Conservation (phyloP, 1,284 basidiomycete species). For the Ganoderma sinense region DNA sequence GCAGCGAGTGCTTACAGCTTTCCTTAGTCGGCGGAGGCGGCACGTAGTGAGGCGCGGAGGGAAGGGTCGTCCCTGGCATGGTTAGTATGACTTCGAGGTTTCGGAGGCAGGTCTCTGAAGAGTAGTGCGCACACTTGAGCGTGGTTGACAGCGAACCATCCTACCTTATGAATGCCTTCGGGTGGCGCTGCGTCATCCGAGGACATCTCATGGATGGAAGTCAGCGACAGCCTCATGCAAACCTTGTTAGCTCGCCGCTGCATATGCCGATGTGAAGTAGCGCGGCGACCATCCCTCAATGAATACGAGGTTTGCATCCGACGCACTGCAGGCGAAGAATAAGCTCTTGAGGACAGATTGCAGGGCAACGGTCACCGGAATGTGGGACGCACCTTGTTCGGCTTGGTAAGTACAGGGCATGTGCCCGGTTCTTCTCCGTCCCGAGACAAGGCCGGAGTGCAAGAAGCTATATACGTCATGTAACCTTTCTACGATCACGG, state of each 20-base stretch:
- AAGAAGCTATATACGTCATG: neutral
- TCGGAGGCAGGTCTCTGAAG: neutral
- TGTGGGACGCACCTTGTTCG: slow-evolving; percentile 1
- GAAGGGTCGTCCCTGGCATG: slow-evolving; percentile 22
- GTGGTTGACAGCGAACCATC: slow-evolving; percentile 1
- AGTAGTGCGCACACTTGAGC: neutral
- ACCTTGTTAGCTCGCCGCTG: neutral
- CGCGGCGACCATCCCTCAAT: neutral
- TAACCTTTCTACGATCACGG: neutral
- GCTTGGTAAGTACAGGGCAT: neutral
- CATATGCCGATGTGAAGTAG: neutral
- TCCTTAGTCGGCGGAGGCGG: slow-evolving; percentile 43
- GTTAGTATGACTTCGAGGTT: neutral
- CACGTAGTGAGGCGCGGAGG: slow-evolving; percentile 42
- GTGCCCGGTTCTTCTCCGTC: neutral
- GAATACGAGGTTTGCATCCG: neutral
- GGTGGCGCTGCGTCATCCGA: neutral
- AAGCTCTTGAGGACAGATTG: neutral
- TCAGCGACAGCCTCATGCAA: neutral
- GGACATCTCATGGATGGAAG: neutral
- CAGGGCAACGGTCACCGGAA: neutral
- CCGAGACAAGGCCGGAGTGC: neutral
- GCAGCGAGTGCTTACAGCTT: slow-evolving; percentile 36
- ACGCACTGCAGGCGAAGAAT: neutral
- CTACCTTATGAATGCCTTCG: neutral